Evolutionary conservation across 805 yeast genomes (phyloP).

Genomic region (Barnettozyma vustinii): DNA sequence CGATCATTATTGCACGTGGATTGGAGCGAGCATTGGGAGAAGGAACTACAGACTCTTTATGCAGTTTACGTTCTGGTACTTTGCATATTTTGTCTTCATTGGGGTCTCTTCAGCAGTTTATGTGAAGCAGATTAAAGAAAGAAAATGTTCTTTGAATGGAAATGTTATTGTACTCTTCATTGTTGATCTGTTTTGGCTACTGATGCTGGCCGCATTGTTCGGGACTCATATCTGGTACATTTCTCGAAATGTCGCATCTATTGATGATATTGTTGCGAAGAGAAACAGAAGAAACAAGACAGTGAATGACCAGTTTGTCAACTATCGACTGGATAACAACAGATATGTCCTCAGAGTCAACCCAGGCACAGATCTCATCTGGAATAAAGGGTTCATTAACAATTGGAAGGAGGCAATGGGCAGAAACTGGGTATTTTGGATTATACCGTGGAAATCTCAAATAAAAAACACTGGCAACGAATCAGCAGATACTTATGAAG

Average conservation of each 20-base stretch:
- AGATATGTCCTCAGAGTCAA: constrained; percentile 37
- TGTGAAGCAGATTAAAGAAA: constrained; percentile 24
- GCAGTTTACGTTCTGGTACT: constrained; percentile 40
- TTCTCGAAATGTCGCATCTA: constrained; percentile 44
- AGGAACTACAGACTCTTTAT: constrained; percentile 57
- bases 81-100: constrained; percentile 33
- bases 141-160: constrained; percentile 33
- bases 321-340: constrained; percentile 27
- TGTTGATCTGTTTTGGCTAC: constrained; percentile 38
- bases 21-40: constrained; percentile 69
- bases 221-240: constrained; percentile 42
- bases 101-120: constrained; percentile 33
- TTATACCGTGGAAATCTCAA: constrained; percentile 24
- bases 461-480: constrained; percentile 5
- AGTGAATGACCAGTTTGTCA: constrained; percentile 23
- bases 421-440: constrained; percentile 23
- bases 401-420: constrained; percentile 30
- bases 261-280: constrained; percentile 48
- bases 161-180: constrained; percentile 46
- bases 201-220: constrained; percentile 40
- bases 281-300: constrained; percentile 23
- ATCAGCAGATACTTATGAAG: constrained; percentile 8
- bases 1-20: constrained; percentile 82
- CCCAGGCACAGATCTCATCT: constrained; percentile 14
- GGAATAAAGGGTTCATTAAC: constrained; percentile 17